Base-by-base conservation (phyloP, 257 asterid species). In the Apocynum venetum region DNA sequence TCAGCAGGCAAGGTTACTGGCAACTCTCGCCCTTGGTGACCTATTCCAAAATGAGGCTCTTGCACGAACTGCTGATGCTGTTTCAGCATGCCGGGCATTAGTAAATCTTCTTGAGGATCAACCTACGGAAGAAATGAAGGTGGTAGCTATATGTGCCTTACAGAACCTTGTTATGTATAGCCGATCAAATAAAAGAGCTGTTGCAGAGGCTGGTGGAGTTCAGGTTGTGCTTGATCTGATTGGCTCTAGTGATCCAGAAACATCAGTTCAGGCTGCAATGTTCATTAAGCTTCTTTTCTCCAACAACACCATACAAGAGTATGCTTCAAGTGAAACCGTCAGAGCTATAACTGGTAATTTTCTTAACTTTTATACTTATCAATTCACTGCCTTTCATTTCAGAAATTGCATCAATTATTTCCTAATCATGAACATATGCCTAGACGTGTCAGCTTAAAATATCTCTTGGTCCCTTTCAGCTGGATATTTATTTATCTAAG, bases 131-230 rank as follows among this genome's bases (percentile, higher is more conserved):
- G 99, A 93, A 86, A 96, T 93, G 99, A 96, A 96, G 87, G 99
- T 96, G 11, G 97, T 96, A 9, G 96, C 99, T 65, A 89, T 96
- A 84, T 96, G 99, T 80, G 91, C 99, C 76, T 81, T 96, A 74
- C 99, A 96, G 89, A 96, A 96, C 84, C 97, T 96, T 59, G 99
- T 93, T 40, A 93, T 93, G 97, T 86, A 96, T 87, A 93, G 98
- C 83, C 84, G 98, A 83, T 96, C 93, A 73, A 96, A 96, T 81
- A 93, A 90, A 82, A 88, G 99, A 88, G 99, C 99, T 2, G 99
- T 96, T 82, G 99, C 99, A n/a, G 99, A 96, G 90, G 99, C 98
- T 74, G 99, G 99, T 75, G 99, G 99, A 19, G 98, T 96, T 72
- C 99, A 96, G 90, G 98, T 91, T 79, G 98, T 96, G 83, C 92